Evolutionary conservation across 1,284 basidiomycete species (phyloP), one percentile per base, ranked within the genome.

Genomic region (Hypsizygus ulmarius): DNA sequence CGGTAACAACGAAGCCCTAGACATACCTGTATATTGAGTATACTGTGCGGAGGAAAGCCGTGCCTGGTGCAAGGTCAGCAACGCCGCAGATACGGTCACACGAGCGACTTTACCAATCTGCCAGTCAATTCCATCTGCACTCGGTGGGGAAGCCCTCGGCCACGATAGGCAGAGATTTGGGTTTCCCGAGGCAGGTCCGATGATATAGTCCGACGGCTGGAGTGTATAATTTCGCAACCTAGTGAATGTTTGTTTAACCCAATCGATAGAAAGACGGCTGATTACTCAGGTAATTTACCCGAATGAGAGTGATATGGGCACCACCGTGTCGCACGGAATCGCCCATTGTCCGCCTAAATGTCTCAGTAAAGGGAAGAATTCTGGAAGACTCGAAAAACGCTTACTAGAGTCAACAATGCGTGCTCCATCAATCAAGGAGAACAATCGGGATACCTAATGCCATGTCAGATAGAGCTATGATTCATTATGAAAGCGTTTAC

Each of bases 91-190:
- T n/a, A 27, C 7, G 41, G 19, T 4, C 28, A 8, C 39, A 34
- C 42, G 1, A 0, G 15, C 9, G 18, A 41, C 44, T 58, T 15
- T 59, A 80, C 84, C 84, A 47, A 94, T 71, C 64, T 92, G 87
- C 92, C 92, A 95, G 63, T 92, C 90, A 36, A 94, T 78, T 2
- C 90, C 91, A 64, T 91, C 86, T 9, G 82, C 64, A 43, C 75
- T 82, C 0, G 86, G 84, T 3, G 80, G 71, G 11, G 69, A 65
- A 1, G 87, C 90, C 46, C 75, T 72, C 0, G 91, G 91, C 92
- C 92, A 95, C 11, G 90, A 77, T 27, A 93, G 68, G 64, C 92
- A 95, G 38, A 91, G 67, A 42, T 77, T 73, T 0, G 86, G 81
- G 55, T 85, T 75, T 6, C 79, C 78, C 15, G 72, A 68, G 1